phyloP scores from a whole-genome alignment of 108 stramenopile species.

The Chaetoceros muelleri region DNA sequence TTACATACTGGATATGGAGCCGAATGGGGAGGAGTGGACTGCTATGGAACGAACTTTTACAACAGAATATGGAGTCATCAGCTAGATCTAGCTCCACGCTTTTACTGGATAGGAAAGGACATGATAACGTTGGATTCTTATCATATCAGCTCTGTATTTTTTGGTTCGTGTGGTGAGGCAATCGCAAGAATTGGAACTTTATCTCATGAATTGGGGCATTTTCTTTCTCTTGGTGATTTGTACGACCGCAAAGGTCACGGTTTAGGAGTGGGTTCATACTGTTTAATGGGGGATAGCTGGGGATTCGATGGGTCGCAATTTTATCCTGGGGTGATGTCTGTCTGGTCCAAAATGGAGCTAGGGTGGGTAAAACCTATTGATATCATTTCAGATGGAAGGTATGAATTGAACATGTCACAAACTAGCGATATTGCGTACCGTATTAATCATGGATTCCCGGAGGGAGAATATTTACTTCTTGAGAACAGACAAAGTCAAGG shows the following conservation, averaged over 20 bases:
- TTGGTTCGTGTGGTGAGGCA: conserved; percentile 5
- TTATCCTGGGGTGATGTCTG: conserved; percentile 34
- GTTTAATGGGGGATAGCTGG: conserved; percentile 31
- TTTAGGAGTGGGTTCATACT: conserved; percentile 28
- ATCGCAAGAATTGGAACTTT: conserved; percentile 15
- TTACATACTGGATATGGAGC: conserved; percentile 69
- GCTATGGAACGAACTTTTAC: conserved; percentile 11
- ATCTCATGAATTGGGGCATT: conserved; percentile 21
- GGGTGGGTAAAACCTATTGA: conserved; percentile 39
- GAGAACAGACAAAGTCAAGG: conserved; percentile 62
- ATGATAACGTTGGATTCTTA: conserved; percentile 28
- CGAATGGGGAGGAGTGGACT: conserved; percentile 42
- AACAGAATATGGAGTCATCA: conserved; percentile 33
- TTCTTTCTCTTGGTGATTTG: conserved; percentile 16
- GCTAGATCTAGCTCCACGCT: conserved; percentile 7
- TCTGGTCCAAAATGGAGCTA: conserved; percentile 32
- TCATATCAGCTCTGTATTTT: conserved; percentile 26
- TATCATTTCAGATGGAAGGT: conserved; percentile 31
- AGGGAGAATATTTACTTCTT: conserved; percentile 53
- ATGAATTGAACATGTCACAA: conserved; percentile 26
- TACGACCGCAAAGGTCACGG: conserved; percentile 12
- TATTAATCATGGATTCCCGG: conserved; percentile 24
- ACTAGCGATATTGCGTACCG: conserved; percentile 27
- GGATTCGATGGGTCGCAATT: conserved; percentile 21
- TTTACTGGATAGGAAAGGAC: conserved; percentile 15